These are phyloP conservation scores for Sugiyamaella pinicola DNA, from an alignment of 1,139 yeast genomes.

Conservation along the genomic window DNA sequence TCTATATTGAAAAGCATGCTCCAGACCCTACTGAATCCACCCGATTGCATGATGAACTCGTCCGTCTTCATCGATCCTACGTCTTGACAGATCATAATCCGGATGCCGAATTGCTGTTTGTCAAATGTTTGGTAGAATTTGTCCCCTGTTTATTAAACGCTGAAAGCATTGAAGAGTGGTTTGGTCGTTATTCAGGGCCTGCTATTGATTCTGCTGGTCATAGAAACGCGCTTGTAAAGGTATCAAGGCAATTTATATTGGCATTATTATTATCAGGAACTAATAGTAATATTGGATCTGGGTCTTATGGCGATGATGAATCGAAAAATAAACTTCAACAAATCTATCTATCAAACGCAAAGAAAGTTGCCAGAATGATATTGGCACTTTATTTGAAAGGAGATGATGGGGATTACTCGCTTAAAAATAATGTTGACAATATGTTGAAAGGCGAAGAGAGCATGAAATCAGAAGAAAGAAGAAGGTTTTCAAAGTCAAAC, in stretches of 20 bases:
- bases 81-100: slow-evolving; percentile 36
- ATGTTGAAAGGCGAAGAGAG: slow-evolving; percentile 18
- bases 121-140: slow-evolving; percentile 49
- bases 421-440: slow-evolving; percentile 4
- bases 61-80: slow-evolving; percentile 47
- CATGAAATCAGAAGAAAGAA: slow-evolving; percentile 47
- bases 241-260: slow-evolving; percentile 49
- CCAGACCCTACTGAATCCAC: slow-evolving; percentile 45
- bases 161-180: slow-evolving; percentile 54
- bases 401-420: slow-evolving; percentile 9
- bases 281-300: slow-evolving; percentile 28
- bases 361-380: slow-evolving; percentile 26
- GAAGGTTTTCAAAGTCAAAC: slow-evolving; percentile 52
- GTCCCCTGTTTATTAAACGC: slow-evolving; percentile 46
- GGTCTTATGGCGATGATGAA: slow-evolving; percentile 22
- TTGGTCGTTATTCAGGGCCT: slow-evolving; percentile 53
- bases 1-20: slow-evolving; percentile 46
- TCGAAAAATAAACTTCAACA: slow-evolving; percentile 17
- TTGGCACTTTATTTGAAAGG: slow-evolving; percentile 31
- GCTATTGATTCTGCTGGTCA: slow-evolving; percentile 66
- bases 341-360: slow-evolving; percentile 30
- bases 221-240: slow-evolving; percentile 44
- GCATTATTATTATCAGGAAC: slow-evolving; percentile 40
- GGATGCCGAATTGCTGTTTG: slow-evolving; percentile 46
- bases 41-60: slow-evolving; percentile 54